Evolutionary conservation across 768 basidiomycete genomes (phyloP), one percentile per base, ranked within the genome.

Genomic region (Lactarius trivialis): DNA sequence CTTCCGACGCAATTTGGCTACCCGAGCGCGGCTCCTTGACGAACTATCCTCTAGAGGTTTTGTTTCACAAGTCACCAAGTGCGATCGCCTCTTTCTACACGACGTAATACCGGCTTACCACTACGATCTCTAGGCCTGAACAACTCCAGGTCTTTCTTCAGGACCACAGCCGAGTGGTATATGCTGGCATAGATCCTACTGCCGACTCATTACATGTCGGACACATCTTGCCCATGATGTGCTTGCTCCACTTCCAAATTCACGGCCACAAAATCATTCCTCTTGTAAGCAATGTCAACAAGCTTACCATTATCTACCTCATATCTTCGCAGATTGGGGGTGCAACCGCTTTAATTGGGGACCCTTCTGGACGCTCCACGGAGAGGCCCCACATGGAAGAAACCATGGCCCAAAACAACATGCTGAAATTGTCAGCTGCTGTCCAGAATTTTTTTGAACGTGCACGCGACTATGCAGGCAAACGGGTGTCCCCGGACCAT

Each of bases 261-360:
- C 79, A 81, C n/a, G 96, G 96, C 1, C 93, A 98, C 73, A 77
- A 78, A 32, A 79, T 85, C 43, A 85, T 98, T 34, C 86, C 91
- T 5, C 80, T 99, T 30, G 96, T 97, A 70, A 75, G 90, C 1
- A 30, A n/a, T 32, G 30, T 21, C 52, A 26, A 19, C 48, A 32
- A 56, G 39, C 7, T 55, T 51, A 4, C 7, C 41, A 64, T 48
- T 33, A 30, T 33, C 56, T 53, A 5, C 51, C 32, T 58, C 54
- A 65, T 59, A 28, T 54, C 41, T 36, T 43, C 34, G 34, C 70
- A 98, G 96, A 89, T 98, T 71, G 96, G 97, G 34, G 94, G 93
- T 1, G 95, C 93, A 9, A 98, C 96, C 0, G 97, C 93, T 9
- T 85, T 89, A n/a, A 87, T 99, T 50, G 97, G 97, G 7, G 97